Conservation (phyloP, 1,284 basidiomycete genomes). For the Ustilago tritici region DNA sequence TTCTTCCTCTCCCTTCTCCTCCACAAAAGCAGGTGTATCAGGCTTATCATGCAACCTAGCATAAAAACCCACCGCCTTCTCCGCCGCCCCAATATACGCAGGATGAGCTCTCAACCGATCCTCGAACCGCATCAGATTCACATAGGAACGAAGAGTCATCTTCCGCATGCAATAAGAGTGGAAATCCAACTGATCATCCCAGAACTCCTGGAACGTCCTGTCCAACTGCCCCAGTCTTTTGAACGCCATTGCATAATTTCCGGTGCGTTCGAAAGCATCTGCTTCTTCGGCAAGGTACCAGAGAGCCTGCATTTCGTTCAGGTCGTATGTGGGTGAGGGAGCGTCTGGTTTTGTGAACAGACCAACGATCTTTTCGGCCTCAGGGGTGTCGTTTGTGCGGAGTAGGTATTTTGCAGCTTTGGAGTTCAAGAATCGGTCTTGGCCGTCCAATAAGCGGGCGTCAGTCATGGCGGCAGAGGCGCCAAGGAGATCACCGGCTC, state of each 20-base stretch:
- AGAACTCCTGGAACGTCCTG: constrained; percentile 87
- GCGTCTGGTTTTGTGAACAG: constrained; percentile 72
- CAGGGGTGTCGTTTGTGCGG: constrained; percentile 78
- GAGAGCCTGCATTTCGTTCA: constrained; percentile 95
- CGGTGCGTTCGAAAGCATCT: constrained; percentile 77
- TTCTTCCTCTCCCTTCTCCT: constrained; percentile 56
- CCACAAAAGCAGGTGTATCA: constrained; percentile 64
- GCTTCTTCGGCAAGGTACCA: constrained; percentile 89
- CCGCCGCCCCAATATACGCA: constrained; percentile 80
- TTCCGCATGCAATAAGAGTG: constrained; percentile 93
- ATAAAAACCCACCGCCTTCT: constrained; percentile 81
- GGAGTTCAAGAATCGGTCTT: constrained; percentile 95
- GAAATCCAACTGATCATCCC: constrained; percentile 98
- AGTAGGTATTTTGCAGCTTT: constrained; percentile 93
- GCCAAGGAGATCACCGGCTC: constrained; percentile 82
- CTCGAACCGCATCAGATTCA: constrained; percentile 84
- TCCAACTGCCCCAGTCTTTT: constrained; percentile 86
- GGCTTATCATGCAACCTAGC: constrained; percentile 69
- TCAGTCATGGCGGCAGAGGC: constrained; percentile 85
- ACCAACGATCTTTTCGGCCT: constrained; percentile 54
- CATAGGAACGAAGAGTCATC: constrained; percentile 86
- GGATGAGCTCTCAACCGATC: constrained; percentile 82
- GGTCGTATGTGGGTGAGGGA: constrained; percentile 79
- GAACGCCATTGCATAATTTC: constrained; percentile 82
- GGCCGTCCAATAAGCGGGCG: constrained; percentile 87